These are phyloP conservation scores for Diaporthe sp. DNA, from an alignment of 2,329 filamentous ascomycete species.

Conservation along the genomic window DNA sequence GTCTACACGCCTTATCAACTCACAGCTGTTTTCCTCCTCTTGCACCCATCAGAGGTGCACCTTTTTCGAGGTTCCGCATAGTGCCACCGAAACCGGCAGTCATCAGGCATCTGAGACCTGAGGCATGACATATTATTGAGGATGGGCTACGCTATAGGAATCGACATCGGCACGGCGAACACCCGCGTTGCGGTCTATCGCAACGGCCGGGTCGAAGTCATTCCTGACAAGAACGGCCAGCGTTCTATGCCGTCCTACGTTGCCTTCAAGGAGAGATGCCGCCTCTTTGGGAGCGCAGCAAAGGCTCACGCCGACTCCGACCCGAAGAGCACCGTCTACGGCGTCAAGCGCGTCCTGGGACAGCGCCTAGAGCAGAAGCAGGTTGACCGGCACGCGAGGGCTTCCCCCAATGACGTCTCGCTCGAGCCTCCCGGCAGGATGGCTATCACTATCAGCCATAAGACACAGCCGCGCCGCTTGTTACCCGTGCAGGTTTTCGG, in stretches of 20 bases:
- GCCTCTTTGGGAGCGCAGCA: neutral
- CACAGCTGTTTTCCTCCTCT: neutral
- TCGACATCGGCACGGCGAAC: slow-evolving; percentile 3
- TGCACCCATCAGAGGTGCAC: neutral
- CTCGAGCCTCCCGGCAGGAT: neutral
- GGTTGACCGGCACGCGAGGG: neutral
- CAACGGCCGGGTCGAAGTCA: neutral
- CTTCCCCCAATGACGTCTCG: neutral
- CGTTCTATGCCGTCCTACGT: neutral
- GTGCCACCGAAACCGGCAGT: neutral
- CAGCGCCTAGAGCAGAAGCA: neutral
- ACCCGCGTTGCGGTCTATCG: neutral
- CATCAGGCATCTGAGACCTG: neutral
- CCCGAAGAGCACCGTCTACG: neutral
- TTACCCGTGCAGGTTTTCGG: neutral
- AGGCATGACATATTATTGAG: neutral
- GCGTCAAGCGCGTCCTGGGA: neutral
- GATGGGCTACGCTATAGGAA: neutral
- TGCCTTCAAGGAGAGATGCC: neutral
- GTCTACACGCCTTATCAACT: neutral
- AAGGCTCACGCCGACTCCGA: neutral
- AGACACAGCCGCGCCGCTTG: neutral
- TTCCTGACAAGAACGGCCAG: neutral
- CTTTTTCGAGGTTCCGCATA: neutral
- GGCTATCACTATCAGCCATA: neutral